phyloP scores from a whole-genome alignment of 1,139 yeast genomes.

The Meyerozyma smithsonii region DNA sequence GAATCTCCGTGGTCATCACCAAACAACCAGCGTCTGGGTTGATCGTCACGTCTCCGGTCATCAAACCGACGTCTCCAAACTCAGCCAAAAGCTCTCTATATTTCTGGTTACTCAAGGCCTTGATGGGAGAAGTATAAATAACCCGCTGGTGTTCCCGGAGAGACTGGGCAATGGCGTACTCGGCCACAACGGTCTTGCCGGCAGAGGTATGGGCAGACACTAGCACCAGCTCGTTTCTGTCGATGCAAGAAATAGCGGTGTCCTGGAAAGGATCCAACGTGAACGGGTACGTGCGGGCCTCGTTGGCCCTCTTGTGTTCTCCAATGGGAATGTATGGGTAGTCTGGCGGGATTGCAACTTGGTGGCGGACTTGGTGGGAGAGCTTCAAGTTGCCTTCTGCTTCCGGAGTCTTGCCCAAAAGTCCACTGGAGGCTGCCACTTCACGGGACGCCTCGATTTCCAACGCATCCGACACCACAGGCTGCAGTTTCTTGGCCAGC shows the following conservation, averaged over 20 bases:
- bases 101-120: slow-evolving; percentile 94
- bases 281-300: slow-evolving; percentile 89
- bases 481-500: slow-evolving; percentile 31
- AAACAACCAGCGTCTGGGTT: slow-evolving; percentile 96
- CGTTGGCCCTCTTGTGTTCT: slow-evolving; percentile 66
- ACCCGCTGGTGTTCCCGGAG: slow-evolving; percentile 87
- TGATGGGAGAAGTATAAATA: slow-evolving; percentile 95
- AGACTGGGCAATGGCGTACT: slow-evolving; percentile 96
- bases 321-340: slow-evolving; percentile 85
- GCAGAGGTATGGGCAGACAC: slow-evolving; percentile 99
- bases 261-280: slow-evolving; percentile 94
- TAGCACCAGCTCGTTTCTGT: slow-evolving; percentile 89
- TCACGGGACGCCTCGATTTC: slow-evolving; percentile 91
- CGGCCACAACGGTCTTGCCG: slow-evolving; percentile 98
- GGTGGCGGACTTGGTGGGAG: slow-evolving; percentile 94
- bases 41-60: slow-evolving; percentile 97
- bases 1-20: slow-evolving; percentile 96
- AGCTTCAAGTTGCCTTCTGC: slow-evolving; percentile 55
- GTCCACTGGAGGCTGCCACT: slow-evolving; percentile 74
- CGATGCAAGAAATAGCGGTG: slow-evolving; percentile 90
- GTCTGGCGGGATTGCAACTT: slow-evolving; percentile 92
- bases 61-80: slow-evolving; percentile 93
- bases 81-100: slow-evolving; percentile 89
- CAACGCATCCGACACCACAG: slow-evolving; percentile 83
- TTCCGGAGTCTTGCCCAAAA: slow-evolving; percentile 31